These are phyloP conservation scores for Fusarium oligoseptatum DNA, from an alignment of 2,329 filamentous ascomycete genomes.

Conservation along the genomic window DNA sequence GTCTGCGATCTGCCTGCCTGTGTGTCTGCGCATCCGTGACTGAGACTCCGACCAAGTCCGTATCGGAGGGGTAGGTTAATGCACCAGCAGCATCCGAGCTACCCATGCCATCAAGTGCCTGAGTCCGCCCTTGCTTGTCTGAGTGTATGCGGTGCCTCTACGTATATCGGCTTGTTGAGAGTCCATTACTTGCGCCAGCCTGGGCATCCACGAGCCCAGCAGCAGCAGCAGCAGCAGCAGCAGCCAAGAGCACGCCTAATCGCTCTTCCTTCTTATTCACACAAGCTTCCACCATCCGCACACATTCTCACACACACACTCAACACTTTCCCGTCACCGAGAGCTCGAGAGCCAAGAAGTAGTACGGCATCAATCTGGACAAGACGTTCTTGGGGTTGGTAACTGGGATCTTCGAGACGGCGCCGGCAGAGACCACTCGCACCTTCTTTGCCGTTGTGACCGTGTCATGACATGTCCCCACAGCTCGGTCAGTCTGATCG, in stretches of 20 bases:
- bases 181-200: constrained; percentile 29
- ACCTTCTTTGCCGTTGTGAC: constrained; percentile 42
- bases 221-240: not conserved
- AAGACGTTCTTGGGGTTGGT: constrained; percentile 30
- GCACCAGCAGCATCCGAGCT: constrained; percentile 29
- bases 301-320: not conserved
- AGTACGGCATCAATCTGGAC: constrained; percentile 19
- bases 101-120: constrained; percentile 32
- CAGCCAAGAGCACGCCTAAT: constrained; percentile 22
- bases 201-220: constrained; percentile 20
- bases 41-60: constrained; percentile 22
- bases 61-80: constrained; percentile 30
- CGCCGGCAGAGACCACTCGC: constrained; percentile 37
- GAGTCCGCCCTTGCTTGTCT: constrained; percentile 25
- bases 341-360: constrained; percentile 25
- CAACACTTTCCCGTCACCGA: not conserved
- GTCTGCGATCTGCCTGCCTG: not conserved
- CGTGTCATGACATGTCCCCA: constrained; percentile 50
- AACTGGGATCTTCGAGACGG: constrained; percentile 41
- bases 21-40: constrained; percentile 14
- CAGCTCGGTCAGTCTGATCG: constrained; percentile 47
- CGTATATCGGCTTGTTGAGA: constrained; percentile 32
- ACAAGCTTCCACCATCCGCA: constrained; percentile 15
- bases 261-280: constrained; percentile 15
- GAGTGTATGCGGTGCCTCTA: constrained; percentile 35